phyloP scores from a whole-genome alignment of 768 basidiomycete genomes.

The Tricholoma hemisulphureum region DNA sequence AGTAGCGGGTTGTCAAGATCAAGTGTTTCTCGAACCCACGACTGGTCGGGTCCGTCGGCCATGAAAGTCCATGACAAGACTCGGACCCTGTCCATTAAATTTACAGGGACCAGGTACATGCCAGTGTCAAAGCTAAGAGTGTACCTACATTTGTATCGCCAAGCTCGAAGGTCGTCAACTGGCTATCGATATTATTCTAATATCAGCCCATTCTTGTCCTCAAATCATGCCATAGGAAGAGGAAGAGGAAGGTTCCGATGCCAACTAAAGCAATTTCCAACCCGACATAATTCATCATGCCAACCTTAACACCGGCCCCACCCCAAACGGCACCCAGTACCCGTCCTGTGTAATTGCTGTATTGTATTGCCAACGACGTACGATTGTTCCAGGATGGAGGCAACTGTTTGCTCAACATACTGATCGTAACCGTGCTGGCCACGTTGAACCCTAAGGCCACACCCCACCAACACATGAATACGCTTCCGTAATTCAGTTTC shows the following conservation, averaged over 20 bases:
- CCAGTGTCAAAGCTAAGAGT: too few species aligned
- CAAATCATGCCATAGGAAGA: constrained; percentile 57
- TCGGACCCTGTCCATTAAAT: too few species aligned
- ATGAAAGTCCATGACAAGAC: too few species aligned
- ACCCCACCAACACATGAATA: constrained; percentile 54
- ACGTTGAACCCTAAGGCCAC: constrained; percentile 74
- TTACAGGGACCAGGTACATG: too few species aligned
- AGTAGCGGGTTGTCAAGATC: too few species aligned
- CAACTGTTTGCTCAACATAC: constrained; percentile 66
- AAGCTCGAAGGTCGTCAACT: too few species aligned
- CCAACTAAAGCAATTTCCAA: constrained; percentile 61
- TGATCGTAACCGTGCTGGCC: constrained; percentile 66
- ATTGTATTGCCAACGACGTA: constrained; percentile 61
- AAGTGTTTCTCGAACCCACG: too few species aligned
- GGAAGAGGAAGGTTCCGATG: constrained; percentile 53
- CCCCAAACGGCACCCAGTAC: constrained; percentile 69
- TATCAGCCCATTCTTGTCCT: constrained; percentile 62
- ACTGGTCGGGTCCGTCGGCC: too few species aligned
- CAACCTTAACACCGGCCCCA: constrained; percentile 56
- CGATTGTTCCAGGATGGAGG: constrained; percentile 59
- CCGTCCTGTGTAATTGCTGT: constrained; percentile 66
- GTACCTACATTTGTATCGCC: too few species aligned
- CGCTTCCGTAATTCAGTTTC: constrained; percentile 44
- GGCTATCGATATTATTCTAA: not conserved
- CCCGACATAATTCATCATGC: constrained; percentile 60